These are phyloP conservation scores for Byssochlamys sp. DNA, from an alignment of 2,329 filamentous ascomycete species.

Conservation along the genomic window DNA sequence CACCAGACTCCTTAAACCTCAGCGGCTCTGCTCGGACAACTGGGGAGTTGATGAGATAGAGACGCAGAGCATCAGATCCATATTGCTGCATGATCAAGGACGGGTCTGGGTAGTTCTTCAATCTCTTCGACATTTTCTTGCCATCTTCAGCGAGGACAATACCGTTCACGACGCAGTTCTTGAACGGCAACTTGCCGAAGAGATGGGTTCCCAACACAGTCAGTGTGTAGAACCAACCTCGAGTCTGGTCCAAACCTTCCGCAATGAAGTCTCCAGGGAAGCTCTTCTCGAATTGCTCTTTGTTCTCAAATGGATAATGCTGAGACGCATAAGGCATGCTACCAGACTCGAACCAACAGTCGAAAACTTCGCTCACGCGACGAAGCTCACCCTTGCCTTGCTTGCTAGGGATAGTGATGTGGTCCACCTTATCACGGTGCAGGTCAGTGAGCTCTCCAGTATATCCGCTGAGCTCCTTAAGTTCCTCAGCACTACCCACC, in stretches of 20 bases:
- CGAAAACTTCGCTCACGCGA: constrained; percentile 80
- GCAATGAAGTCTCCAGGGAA: constrained; percentile 94
- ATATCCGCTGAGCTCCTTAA: constrained; percentile 79
- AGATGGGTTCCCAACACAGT: constrained; percentile 80
- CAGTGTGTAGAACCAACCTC: constrained; percentile 94
- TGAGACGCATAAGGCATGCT: constrained; percentile 89
- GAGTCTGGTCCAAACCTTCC: constrained; percentile 83
- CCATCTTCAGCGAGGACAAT: constrained; percentile 89
- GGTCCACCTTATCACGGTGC: constrained; percentile 84
- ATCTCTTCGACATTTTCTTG: constrained; percentile 96
- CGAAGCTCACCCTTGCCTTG: constrained; percentile 73
- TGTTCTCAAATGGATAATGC: constrained; percentile 87
- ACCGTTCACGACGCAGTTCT: constrained; percentile 93
- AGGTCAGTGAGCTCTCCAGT: constrained; percentile 73
- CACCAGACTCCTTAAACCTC: constrained; percentile 80
- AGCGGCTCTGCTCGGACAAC: constrained; percentile 86
- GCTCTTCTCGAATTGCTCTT: constrained; percentile 65
- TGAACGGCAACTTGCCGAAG: constrained; percentile 75
- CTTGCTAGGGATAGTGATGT: constrained; percentile 87
- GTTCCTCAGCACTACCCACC: constrained; percentile 71
- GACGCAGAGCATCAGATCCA: constrained; percentile 79
- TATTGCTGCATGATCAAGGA: constrained; percentile 73
- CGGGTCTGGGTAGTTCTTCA: constrained; percentile 94
- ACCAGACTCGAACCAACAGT: constrained; percentile 95
- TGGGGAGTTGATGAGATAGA: constrained; percentile 96